Conservation (phyloP, 257 asterid genomes). For the Striga asiatica region DNA sequence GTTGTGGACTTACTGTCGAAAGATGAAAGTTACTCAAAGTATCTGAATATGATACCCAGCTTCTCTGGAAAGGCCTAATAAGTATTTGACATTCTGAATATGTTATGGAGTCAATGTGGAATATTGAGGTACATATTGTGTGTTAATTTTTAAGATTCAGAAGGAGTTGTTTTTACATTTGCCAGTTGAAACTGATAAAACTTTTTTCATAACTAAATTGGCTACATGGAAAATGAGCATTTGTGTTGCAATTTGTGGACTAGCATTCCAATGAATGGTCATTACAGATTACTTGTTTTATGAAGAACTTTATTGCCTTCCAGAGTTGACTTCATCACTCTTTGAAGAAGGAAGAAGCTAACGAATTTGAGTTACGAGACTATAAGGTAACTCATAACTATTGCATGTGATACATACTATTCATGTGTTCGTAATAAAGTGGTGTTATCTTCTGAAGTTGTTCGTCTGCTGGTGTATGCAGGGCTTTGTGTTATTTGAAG, state of each 20-base stretch:
- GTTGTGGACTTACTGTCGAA: conserved; percentile 59
- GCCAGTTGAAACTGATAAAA: background rate
- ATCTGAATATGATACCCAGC: conserved; percentile 41
- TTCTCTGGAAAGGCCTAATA: conserved; percentile 27
- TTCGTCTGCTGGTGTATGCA: conserved; percentile 5
- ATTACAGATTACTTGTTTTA: background rate
- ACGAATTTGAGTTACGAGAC: background rate
- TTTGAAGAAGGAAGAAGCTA: too few species aligned
- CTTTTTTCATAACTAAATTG: background rate
- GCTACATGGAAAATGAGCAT: background rate
- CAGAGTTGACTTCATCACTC: background rate
- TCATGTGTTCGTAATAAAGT: background rate
- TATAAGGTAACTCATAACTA: background rate
- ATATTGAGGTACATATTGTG: background rate
- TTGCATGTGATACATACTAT: background rate
- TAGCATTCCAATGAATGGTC: background rate
- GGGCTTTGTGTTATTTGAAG: background rate
- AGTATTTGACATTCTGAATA: background rate
- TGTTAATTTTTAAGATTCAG: background rate
- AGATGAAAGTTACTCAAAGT: conserved; percentile 32
- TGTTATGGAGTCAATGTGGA: background rate
- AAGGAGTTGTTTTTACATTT: background rate
- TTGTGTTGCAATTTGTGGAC: background rate
- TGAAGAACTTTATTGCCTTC: background rate
- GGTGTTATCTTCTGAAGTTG: conserved; percentile 1